Conservation (phyloP, 2,329 filamentous ascomycete species). For the Penicillium sp. region DNA sequence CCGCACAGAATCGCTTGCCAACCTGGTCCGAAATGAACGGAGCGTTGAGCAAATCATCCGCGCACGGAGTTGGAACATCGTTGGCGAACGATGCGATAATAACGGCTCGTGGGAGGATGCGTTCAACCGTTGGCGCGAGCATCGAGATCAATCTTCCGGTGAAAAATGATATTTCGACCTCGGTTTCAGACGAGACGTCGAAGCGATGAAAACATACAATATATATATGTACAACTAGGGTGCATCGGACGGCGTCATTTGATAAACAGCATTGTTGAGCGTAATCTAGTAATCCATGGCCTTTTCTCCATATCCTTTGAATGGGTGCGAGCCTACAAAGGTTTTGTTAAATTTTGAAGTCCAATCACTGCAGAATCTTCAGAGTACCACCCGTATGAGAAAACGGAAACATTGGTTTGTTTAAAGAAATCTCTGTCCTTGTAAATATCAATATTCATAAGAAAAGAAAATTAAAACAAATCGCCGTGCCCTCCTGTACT, state of each 20-base stretch:
- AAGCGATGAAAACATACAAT: constrained; percentile 1
- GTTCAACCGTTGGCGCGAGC: constrained; percentile 57
- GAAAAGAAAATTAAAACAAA: not conserved
- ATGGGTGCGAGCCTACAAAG: not conserved
- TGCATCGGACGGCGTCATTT: constrained; percentile 11
- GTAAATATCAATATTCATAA: no score
- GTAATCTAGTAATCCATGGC: not conserved
- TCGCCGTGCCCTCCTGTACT: no score
- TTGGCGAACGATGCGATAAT: constrained; percentile 69
- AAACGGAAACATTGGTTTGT: not conserved
- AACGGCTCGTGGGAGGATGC: constrained; percentile 62
- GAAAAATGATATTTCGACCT: not conserved
- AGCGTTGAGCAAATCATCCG: constrained; percentile 74
- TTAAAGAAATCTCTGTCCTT: not conserved
- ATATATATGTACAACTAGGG: constrained; percentile 6
- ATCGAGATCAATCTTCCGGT: not conserved
- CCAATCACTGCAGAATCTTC: not conserved
- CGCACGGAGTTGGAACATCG: constrained; percentile 72
- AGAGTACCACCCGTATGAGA: no score
- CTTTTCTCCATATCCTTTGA: not conserved
- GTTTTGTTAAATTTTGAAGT: not conserved
- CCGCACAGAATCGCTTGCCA: constrained; percentile 73
- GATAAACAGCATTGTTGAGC: constrained; percentile 1
- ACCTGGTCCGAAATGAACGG: constrained; percentile 65
- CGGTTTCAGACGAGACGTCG: not conserved